Percentiles rank a stretch among this genome's conserved stretches.
Conservation (phyloP, 768 basidiomycete genomes). For the Polyporus arcularius region DNA sequence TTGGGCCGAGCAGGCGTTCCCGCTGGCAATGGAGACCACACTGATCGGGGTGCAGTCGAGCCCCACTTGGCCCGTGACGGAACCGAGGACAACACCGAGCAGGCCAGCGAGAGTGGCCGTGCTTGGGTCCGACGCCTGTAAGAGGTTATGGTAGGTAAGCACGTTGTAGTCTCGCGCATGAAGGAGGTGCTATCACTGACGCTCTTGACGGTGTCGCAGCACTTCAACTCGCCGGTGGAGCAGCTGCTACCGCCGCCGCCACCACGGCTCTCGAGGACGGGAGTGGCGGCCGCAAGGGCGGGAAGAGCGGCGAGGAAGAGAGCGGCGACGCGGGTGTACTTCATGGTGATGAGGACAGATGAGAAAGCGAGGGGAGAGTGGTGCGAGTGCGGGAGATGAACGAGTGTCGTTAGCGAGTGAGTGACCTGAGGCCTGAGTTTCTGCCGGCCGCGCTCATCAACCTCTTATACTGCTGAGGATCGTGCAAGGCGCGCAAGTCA, state of each 20-base stretch:
- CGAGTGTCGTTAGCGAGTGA: too few species aligned
- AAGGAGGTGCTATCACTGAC: background rate
- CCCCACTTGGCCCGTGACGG: background rate
- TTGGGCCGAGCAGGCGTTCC: background rate
- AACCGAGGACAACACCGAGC: background rate
- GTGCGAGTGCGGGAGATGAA: too few species aligned
- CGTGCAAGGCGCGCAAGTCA: too few species aligned
- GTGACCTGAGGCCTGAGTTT: too few species aligned
- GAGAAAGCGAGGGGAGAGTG: background rate
- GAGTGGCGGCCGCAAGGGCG: background rate
- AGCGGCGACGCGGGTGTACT: background rate
- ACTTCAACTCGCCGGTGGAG: slow-evolving; percentile 11
- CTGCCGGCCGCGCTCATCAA: too few species aligned
- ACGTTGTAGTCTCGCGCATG: background rate
- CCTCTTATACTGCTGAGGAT: too few species aligned
- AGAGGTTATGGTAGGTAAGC: background rate
- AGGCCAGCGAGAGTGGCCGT: background rate
- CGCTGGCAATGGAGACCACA: background rate
- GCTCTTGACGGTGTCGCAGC: slow-evolving; percentile 4
- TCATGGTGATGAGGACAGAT: background rate
- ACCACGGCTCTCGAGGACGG: slow-evolving; percentile 4
- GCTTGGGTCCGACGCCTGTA: background rate
- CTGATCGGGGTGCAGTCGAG: background rate
- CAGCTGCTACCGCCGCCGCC: background rate
- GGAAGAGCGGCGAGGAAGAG: background rate